Evolutionary conservation across 371 early-diverging fungal genomes (phyloP).

Genomic region (Catenaria anguillulae): DNA sequence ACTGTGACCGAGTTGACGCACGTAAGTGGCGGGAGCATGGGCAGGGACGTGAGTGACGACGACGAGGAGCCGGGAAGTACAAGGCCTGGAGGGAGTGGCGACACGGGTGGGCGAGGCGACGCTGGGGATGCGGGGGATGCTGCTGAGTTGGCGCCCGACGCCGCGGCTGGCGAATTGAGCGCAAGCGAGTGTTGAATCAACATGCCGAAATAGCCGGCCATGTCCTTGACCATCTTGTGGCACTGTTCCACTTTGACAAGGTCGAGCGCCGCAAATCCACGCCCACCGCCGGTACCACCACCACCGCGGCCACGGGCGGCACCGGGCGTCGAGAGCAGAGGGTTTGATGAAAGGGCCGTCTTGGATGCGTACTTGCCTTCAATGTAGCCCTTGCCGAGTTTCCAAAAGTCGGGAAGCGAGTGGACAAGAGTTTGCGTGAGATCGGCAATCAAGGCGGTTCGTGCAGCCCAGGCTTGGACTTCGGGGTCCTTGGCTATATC

Average conservation of each 20-base stretch:
- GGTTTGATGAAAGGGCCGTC: background rate
- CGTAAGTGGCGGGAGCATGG: slow-evolving; percentile 22
- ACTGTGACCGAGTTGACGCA: slow-evolving; percentile 40
- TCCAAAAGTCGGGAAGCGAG: slow-evolving; percentile 85
- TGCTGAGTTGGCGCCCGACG: slow-evolving; percentile 10
- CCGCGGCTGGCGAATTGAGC: slow-evolving; percentile 18
- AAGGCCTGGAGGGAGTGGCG: slow-evolving; percentile 4
- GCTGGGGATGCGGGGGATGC: slow-evolving; percentile 8
- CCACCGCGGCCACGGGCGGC: slow-evolving; percentile 9
- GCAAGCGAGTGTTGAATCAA: slow-evolving; percentile 30
- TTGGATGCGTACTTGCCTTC: slow-evolving; percentile 54
- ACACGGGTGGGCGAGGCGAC: slow-evolving; percentile 17
- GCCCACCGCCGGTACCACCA: slow-evolving; percentile 8
- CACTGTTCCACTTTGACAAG: slow-evolving; percentile 55
- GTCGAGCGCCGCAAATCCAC: slow-evolving; percentile 32
- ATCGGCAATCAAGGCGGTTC: slow-evolving; percentile 52
- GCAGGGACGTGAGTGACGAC: slow-evolving; percentile 11
- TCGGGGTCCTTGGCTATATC: slow-evolving; percentile 38
- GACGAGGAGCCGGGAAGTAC: too few species aligned
- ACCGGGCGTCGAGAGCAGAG: background rate
- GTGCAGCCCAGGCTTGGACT: slow-evolving; percentile 16
- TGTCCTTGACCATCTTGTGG: slow-evolving; percentile 57
- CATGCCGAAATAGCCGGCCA: slow-evolving; percentile 43
- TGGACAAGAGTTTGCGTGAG: slow-evolving; percentile 58
- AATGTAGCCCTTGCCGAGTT: slow-evolving; percentile 61